Percentiles rank a stretch among this genome's conserved stretches.
These are phyloP conservation scores for Kodamaea jinghongensis DNA, from an alignment of 805 yeast genomes.

Conservation along the genomic window DNA sequence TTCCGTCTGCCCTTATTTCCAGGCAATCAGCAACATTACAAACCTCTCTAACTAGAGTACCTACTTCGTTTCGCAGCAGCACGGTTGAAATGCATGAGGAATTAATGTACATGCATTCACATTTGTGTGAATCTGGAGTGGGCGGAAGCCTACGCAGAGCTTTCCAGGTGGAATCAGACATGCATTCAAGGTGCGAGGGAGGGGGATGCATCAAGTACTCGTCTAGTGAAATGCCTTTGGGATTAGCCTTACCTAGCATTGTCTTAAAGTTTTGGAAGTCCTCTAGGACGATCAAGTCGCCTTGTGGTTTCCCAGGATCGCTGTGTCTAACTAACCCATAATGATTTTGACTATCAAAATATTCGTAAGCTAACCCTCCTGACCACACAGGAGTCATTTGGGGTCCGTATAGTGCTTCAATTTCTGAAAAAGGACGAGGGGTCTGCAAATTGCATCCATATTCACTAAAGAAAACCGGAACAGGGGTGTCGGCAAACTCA, in stretches of 20 bases:
- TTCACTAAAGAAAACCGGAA: slow-evolving; percentile 40
- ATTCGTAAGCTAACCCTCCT: slow-evolving; percentile 39
- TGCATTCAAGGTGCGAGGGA: too few species aligned
- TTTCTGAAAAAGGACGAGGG: slow-evolving; percentile 40
- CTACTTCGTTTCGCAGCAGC: slow-evolving; percentile 18
- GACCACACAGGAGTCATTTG: slow-evolving; percentile 38
- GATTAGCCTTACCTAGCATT: slow-evolving; percentile 20
- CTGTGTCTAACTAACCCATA: slow-evolving; percentile 35
- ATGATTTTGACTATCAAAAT: slow-evolving; percentile 32
- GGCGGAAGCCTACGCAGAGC: slow-evolving; percentile 31
- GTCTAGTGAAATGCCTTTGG: slow-evolving; percentile 21
- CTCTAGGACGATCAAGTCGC: slow-evolving; percentile 22
- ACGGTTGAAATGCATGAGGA: slow-evolving; percentile 37
- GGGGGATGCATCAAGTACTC: too few species aligned
- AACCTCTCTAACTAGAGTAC: slow-evolving; percentile 25
- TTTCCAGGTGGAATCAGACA: slow-evolving; percentile 20
- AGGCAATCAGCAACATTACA: slow-evolving; percentile 40
- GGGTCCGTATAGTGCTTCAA: slow-evolving; percentile 32
- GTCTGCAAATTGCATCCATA: slow-evolving; percentile 36
- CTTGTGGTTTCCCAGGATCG: slow-evolving; percentile 21
- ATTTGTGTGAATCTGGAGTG: slow-evolving; percentile 40
- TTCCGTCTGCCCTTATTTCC: slow-evolving; percentile 34
- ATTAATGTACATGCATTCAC: slow-evolving; percentile 44
- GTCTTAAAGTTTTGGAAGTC: slow-evolving; percentile 31
- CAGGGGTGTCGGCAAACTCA: slow-evolving; percentile 28